Evolutionary conservation across 257 asterid species (phyloP), one percentile per base, ranked within the genome.

Genomic region (Solanum sparsipilum): DNA sequence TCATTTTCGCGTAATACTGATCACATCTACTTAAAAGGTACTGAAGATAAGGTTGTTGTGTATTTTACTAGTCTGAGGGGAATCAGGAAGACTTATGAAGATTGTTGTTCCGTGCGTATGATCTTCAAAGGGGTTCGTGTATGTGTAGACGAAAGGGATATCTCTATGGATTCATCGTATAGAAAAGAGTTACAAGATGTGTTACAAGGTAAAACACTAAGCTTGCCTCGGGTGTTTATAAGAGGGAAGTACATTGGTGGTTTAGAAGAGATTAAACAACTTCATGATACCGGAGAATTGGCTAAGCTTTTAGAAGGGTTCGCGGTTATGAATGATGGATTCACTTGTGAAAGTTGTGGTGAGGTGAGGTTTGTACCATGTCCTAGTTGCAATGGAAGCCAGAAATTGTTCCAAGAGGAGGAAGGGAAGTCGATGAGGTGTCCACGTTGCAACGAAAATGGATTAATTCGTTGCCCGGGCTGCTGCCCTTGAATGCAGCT

Each of bases 341-440:
- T 92, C 82, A 94, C 91, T n/a, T 96, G 99, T 39, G 94, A 92
- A 88, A 88, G 87, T 83, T 96, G 99, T 92, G 99, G 98, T 89
- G 99, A 95, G 87, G 98, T 95, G 1, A 93, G 99, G 89, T 96
- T 96, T 74, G 82, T 96, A 41, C 98, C 98, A 0, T 96, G 99
- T 90, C 93, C 94, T 5, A 92, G 89, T 87, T 96, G 99, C 91
- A 94, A 90, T 18, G 99, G 99, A 63, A 96, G 98, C 88, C 90
- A 93, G 84, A 96, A 94, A 92, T 90, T 96, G 38, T 96, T 92
- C 39, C 92, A 91, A 89, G 94, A 91, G 83, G 93, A 90, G 25
- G 97, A 93, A 83, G 93, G 94, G 87, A 90, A 73, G 86, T 86
- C 91, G 88, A 92, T 86, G 89, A 94, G 92, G 89, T 96, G 99